Evolutionary conservation across 805 yeast species (phyloP).

Genomic region (Isabelozyma pseudorhagii): DNA sequence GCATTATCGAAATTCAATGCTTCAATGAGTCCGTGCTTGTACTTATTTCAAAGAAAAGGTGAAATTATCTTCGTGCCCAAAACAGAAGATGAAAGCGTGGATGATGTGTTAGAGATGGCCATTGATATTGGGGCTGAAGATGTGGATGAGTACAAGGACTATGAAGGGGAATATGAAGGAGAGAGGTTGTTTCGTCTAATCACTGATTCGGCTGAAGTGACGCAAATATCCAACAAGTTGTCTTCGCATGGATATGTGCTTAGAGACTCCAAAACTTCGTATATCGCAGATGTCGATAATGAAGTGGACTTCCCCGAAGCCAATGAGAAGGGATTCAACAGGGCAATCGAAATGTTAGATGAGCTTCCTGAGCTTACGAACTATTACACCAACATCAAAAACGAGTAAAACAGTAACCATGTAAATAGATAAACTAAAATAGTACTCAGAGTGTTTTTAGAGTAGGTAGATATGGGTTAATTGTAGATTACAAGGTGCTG

Average conservation of each 20-base stretch:
- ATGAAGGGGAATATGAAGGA: conserved; percentile 38
- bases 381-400: conserved; percentile 66
- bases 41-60: conserved; percentile 77
- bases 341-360: conserved; percentile 60
- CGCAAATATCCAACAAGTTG: conserved; percentile 55
- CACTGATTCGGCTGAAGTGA: conserved; percentile 64
- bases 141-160: conserved; percentile 51
- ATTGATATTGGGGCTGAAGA: conserved; percentile 81
- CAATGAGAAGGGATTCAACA: conserved; percentile 47
- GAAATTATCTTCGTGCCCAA: conserved; percentile 53
- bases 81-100: conserved; percentile 41
- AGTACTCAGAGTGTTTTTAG: no score
- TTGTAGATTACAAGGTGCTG: no score
- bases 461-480: no score
- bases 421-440: not conserved
- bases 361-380: conserved; percentile 83
- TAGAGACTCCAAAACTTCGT: conserved; percentile 69
- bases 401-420: conserved; percentile 7
- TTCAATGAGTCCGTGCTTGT: conserved; percentile 71
- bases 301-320: conserved; percentile 55
- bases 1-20: conserved; percentile 71
- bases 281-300: conserved; percentile 60
- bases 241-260: conserved; percentile 54
- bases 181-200: conserved; percentile 41
- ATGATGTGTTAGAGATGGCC: conserved; percentile 69